These are phyloP conservation scores for Colletotrichum sp. DNA, from an alignment of 2,329 filamentous ascomycete species.

Conservation along the genomic window DNA sequence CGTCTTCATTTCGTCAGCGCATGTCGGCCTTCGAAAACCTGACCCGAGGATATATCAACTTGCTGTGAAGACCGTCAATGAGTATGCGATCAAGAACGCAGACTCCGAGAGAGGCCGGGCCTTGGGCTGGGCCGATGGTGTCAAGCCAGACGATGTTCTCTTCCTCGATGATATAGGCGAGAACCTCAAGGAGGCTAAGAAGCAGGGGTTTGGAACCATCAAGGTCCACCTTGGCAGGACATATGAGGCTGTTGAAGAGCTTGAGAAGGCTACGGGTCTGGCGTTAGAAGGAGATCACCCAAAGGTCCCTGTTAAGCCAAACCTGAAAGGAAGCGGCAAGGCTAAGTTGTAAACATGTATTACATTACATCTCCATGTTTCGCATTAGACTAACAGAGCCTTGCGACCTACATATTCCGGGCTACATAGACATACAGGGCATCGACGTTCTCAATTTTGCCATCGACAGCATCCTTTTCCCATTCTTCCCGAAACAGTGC, in stretches of 20 bases:
- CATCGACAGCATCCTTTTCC: constrained; percentile 31
- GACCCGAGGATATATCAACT: constrained; percentile 81
- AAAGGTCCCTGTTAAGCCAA: constrained; percentile 49
- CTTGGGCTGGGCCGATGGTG: constrained; percentile 52
- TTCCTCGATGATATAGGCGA: constrained; percentile 96
- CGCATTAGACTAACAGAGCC: background rate
- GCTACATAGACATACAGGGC: constrained; percentile 35
- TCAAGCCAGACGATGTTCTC: constrained; percentile 72
- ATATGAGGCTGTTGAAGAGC: constrained; percentile 79
- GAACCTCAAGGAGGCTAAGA: constrained; percentile 82
- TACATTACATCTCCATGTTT: constrained; percentile 7
- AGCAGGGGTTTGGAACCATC: constrained; percentile 78
- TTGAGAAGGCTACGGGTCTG: constrained; percentile 79
- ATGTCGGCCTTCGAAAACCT: constrained; percentile 87
- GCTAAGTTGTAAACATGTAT: constrained; percentile 46
- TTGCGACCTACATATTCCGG: background rate
- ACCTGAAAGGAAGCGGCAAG: constrained; percentile 33
- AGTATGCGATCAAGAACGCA: constrained; percentile 61
- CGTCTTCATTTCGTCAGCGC: constrained; percentile 85
- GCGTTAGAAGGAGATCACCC: constrained; percentile 61
- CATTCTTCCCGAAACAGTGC: constrained; percentile 34
- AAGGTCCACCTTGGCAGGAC: constrained; percentile 83
- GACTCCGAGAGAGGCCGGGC: constrained; percentile 38
- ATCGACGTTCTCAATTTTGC: constrained; percentile 31
- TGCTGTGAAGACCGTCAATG: constrained; percentile 70